A percentile compares a stretch with the other conserved stretches of the same genome.
These are phyloP conservation scores for Beauveria rudraprayagi DNA, from an alignment of 2,329 filamentous ascomycete species.

Conservation along the genomic window DNA sequence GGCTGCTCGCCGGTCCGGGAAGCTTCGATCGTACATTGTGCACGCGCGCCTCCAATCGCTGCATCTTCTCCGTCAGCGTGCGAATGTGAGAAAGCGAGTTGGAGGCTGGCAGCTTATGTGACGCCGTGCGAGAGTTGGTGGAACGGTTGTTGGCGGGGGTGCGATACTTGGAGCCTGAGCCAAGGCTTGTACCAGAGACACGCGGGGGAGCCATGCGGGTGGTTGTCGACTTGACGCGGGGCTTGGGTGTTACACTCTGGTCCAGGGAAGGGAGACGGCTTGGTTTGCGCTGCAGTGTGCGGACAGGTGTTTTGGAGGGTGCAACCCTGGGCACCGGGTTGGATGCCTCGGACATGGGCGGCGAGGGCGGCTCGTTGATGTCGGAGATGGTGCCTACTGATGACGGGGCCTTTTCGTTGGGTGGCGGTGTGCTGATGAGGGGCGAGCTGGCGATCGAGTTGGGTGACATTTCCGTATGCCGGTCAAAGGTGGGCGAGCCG, in stretches of 20 bases:
- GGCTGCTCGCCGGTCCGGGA: conserved; percentile 69
- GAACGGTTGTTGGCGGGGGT: conserved; percentile 36
- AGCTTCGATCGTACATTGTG: conserved; percentile 87
- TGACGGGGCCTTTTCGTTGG: conserved; percentile 51
- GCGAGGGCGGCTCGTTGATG: conserved; percentile 79
- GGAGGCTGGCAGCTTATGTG: conserved; percentile 46
- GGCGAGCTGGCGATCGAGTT: conserved; percentile 83
- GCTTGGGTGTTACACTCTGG: conserved; percentile 47
- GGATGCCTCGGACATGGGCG: conserved; percentile 84
- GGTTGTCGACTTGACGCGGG: conserved; percentile 39
- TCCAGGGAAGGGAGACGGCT: conserved; percentile 49
- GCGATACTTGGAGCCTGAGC: conserved; percentile 37
- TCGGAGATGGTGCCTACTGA: conserved; percentile 53
- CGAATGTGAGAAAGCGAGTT: conserved; percentile 87
- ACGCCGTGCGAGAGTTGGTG: conserved; percentile 48
- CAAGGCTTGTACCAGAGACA: conserved; percentile 30
- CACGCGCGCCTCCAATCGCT: conserved; percentile 87
- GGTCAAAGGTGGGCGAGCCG: conserved; percentile 66
- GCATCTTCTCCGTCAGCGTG: conserved; percentile 91
- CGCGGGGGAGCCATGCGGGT: conserved; percentile 31
- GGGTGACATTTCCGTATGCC: conserved; percentile 64
- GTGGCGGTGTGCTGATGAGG: conserved; percentile 80
- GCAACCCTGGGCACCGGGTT: conserved; percentile 45
- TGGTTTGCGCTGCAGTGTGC: conserved; percentile 29
- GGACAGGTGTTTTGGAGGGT: conserved; percentile 31